Conservation (phyloP, 2,329 filamentous ascomycete genomes). For the Phyllachora maydis region DNA sequence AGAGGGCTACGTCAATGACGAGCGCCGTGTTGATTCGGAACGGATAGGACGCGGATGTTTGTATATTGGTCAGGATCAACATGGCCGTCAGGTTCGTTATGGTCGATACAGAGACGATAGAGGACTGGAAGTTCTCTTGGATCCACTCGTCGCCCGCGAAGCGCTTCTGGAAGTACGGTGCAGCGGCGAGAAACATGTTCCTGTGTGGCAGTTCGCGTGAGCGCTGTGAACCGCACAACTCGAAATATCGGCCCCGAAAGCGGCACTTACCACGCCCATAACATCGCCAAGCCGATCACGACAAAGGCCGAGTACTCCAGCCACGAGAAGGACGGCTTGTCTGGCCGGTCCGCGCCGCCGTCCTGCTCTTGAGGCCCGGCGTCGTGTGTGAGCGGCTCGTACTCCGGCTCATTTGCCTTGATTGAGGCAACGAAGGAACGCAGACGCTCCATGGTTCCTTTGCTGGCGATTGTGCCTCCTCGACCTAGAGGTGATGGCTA, state of each 20-base stretch:
- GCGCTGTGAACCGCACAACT: too few relatives aligned
- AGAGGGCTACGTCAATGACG: slow-evolving; percentile 55
- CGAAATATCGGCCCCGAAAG: too few relatives aligned
- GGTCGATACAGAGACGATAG: slow-evolving; percentile 73
- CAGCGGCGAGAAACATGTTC: slow-evolving; percentile 97
- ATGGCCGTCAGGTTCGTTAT: slow-evolving; percentile 62
- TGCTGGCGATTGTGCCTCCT: slow-evolving; percentile 1
- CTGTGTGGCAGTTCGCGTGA: slow-evolving; percentile 27
- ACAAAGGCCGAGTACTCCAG: slow-evolving; percentile 72
- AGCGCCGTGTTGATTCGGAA: slow-evolving; percentile 66
- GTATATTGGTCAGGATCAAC: slow-evolving; percentile 58
- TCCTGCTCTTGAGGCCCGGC: slow-evolving; percentile 9
- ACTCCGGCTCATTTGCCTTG: slow-evolving; percentile 9
- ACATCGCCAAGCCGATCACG: slow-evolving; percentile 76
- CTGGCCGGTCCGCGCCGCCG: slow-evolving; percentile 11
- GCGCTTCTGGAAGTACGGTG: slow-evolving; percentile 76
- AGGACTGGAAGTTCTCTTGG: slow-evolving; percentile 67
- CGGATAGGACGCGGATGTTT: slow-evolving; percentile 70
- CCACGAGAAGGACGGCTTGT: slow-evolving; percentile 51
- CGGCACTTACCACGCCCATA: slow-evolving; percentile 69
- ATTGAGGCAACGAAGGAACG: slow-evolving; percentile 12
- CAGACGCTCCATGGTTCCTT: slow-evolving; percentile 16
- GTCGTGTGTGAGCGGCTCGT: slow-evolving; percentile 9
- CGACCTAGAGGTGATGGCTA: too few relatives aligned
- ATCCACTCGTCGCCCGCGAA: slow-evolving; percentile 55